Conservation (phyloP, 768 basidiomycete species). For the Phaffia tasmanica region DNA sequence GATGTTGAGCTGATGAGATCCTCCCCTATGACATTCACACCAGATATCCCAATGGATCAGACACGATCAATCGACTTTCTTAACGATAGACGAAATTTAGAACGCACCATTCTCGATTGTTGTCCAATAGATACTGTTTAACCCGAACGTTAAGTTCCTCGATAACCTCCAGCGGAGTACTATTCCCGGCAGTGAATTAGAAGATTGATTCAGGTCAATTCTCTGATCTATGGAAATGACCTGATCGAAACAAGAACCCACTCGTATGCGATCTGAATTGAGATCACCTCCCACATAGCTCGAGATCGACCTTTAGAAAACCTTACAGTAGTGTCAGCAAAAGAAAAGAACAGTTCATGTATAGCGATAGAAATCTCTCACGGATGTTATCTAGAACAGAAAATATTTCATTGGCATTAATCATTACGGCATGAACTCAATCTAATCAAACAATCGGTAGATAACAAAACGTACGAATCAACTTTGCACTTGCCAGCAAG, state of each 20-base stretch:
- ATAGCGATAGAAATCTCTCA: neutral
- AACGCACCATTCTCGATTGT: slow-evolving; percentile 57
- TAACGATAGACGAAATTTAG: neutral
- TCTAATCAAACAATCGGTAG: neutral
- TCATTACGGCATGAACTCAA: slow-evolving; percentile 33
- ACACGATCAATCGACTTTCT: neutral
- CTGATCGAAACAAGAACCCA: too few relatives aligned
- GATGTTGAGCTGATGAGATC: slow-evolving; percentile 39
- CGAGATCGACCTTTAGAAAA: slow-evolving; percentile 8
- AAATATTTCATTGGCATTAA: slow-evolving; percentile 47
- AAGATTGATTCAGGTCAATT: too few relatives aligned
- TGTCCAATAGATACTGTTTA: slow-evolving; percentile 50
- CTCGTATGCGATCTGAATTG: slow-evolving; percentile 53
- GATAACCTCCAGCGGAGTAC: slow-evolving; percentile 55
- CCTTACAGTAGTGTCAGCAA: too few relatives aligned
- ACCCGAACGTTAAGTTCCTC: slow-evolving; percentile 56
- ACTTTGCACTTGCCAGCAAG: slow-evolving; percentile 55
- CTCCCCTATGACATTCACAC: neutral
- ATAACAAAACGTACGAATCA: slow-evolving; percentile 53
- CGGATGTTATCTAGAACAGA: slow-evolving; percentile 23
- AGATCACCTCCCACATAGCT: slow-evolving; percentile 57
- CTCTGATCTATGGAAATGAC: too few relatives aligned
- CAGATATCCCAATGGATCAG: neutral
- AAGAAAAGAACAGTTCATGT: neutral
- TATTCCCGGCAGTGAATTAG: too few relatives aligned